Conservation (phyloP, 192 early-diverging fungal genomes). For the Linnemannia hyalina region DNA sequence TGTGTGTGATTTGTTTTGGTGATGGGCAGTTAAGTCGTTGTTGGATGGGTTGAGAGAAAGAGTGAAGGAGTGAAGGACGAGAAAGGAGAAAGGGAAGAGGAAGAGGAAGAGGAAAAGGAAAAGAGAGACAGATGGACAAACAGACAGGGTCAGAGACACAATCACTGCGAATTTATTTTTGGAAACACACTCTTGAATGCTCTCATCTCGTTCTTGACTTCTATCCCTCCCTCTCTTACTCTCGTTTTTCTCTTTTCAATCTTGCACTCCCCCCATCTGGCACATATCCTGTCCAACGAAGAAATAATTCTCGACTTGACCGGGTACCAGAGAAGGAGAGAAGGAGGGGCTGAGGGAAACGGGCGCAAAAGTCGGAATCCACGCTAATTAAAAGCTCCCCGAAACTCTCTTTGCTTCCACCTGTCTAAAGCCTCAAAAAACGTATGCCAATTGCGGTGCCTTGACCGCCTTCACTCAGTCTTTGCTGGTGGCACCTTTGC, state of each 20-base stretch:
- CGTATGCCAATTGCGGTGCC: too few species aligned
- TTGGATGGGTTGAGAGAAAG: neutral
- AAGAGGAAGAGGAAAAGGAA: neutral
- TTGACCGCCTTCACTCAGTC: too few species aligned
- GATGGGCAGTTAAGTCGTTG: neutral
- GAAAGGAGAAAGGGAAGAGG: neutral
- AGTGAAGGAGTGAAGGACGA: neutral
- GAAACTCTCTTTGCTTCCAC: too few species aligned
- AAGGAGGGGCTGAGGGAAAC: too few species aligned
- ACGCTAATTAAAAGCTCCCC: too few species aligned
- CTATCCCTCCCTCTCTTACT: neutral
- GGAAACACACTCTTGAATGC: neutral
- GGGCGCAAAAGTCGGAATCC: too few species aligned
- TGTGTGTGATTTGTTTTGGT: neutral
- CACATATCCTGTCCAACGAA: neutral
- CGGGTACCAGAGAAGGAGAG: too few species aligned
- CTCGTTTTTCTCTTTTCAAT: neutral
- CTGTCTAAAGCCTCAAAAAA: too few species aligned
- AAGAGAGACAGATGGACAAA: neutral
- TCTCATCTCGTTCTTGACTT: neutral
- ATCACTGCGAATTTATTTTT: neutral
- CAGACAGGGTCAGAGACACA: neutral
- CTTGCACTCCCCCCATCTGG: neutral
- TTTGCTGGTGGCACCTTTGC: too few species aligned
- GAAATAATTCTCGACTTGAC: neutral